Evolutionary conservation across 441 rosid genomes (phyloP).

Genomic region (Gossypium laxum): DNA sequence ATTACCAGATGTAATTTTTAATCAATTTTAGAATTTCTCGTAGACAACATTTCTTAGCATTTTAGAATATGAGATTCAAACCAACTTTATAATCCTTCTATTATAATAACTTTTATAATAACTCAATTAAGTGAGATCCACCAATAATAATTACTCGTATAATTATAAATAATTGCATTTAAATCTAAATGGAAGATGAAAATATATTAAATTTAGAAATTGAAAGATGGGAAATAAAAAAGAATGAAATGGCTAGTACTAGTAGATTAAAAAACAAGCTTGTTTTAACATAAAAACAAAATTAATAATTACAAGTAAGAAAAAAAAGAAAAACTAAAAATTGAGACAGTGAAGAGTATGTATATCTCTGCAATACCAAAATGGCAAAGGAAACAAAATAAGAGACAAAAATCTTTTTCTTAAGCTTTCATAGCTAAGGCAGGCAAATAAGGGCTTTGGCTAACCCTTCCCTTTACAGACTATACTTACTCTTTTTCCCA

Average conservation of each 20-base stretch:
- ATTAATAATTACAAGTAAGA: not conserved
- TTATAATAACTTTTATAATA: too few relatives aligned
- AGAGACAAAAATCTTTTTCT: not conserved
- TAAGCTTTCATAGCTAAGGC: not conserved
- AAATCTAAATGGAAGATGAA: not conserved
- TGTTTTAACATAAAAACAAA: too few relatives aligned
- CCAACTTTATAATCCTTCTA: too few relatives aligned
- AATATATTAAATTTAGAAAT: not conserved
- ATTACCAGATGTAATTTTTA: too few relatives aligned
- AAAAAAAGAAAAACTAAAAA: not conserved
- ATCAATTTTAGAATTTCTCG: too few relatives aligned
- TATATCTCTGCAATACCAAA: not conserved
- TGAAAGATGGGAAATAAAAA: not conserved
- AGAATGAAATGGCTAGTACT: not conserved
- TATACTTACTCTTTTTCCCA: constrained; percentile 29
- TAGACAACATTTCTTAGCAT: too few relatives aligned
- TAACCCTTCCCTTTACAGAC: constrained; percentile 32
- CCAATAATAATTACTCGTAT: too few relatives aligned
- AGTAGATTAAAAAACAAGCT: not conserved
- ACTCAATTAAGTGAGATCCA: too few relatives aligned
- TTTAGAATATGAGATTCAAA: too few relatives aligned
- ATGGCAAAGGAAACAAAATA: not conserved
- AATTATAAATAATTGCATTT: too few relatives aligned
- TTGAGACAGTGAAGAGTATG: not conserved
- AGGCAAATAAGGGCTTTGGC: not conserved